Conservation (phyloP, 1,284 basidiomycete species). For the Puccinia triticina region DNA sequence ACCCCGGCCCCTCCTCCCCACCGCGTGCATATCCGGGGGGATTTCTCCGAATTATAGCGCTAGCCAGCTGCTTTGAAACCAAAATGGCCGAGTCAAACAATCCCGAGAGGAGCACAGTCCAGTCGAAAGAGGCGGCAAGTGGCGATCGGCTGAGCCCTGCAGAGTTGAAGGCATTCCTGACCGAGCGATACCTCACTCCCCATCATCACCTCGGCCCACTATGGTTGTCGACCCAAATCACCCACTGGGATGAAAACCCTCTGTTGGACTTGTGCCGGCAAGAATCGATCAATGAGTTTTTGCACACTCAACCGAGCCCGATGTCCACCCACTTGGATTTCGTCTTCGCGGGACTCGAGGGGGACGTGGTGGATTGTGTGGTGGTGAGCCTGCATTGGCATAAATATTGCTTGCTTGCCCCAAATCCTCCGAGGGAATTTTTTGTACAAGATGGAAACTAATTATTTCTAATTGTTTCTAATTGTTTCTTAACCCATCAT, state of each 20-base stretch:
- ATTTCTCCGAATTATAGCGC: no score
- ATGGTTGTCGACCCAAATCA: conserved; percentile 39
- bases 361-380: conserved; percentile 37
- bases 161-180: conserved; percentile 12
- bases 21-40: no score
- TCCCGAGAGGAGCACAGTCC: neutral
- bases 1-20: no score
- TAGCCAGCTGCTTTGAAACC: no score
- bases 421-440: no score
- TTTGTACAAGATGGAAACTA: neutral
- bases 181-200: conserved; percentile 8
- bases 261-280: conserved; percentile 21
- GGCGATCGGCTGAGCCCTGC: neutral
- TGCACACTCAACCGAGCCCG: conserved; percentile 19
- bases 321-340: conserved; percentile 40
- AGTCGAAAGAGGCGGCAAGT: neutral
- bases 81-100: neutral
- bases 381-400: neutral
- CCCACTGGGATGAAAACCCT: conserved; percentile 45
- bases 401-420: neutral
- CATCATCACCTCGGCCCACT: conserved; percentile 7
- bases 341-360: conserved; percentile 45
- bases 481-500: neutral
- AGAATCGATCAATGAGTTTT: conserved; percentile 38
- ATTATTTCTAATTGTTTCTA: neutral